phyloP scores from a whole-genome alignment of 768 basidiomycete genomes.

The Tylopilus felleus region DNA sequence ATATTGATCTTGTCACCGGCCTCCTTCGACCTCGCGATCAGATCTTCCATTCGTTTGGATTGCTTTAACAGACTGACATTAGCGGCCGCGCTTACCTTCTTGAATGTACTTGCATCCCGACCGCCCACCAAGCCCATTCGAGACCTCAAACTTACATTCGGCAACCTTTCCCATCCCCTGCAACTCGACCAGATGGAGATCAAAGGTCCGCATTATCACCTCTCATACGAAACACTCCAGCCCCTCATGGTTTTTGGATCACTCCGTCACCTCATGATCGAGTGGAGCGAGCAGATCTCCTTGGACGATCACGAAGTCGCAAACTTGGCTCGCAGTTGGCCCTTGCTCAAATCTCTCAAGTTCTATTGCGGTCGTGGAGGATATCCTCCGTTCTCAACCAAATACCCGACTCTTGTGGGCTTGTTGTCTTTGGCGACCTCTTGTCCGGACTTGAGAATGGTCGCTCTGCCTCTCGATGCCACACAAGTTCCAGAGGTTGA shows the following conservation, averaged over 20 bases:
- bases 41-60: slow-evolving; percentile 4
- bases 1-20: slow-evolving; percentile 4
- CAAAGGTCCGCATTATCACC: background rate
- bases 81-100: background rate
- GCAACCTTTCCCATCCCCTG: background rate
- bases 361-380: slow-evolving; percentile 6
- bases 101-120: background rate
- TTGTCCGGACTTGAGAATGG: background rate
- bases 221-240: slow-evolving; percentile 6
- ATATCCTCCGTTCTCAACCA: slow-evolving; percentile 3
- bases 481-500: slow-evolving; percentile 5
- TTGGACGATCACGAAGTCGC: slow-evolving; percentile 8
- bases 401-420: slow-evolving; percentile 7
- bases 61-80: background rate
- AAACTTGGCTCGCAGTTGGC: slow-evolving; percentile 6
- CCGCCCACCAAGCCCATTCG: background rate
- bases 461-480: slow-evolving; percentile 12
- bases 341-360: slow-evolving; percentile 1
- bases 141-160: background rate
- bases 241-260: slow-evolving; percentile 1
- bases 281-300: slow-evolving; percentile 12
- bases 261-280: slow-evolving; percentile 5
- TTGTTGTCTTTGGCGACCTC: slow-evolving; percentile 3
- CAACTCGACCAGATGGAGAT: background rate
- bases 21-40: slow-evolving; percentile 9